Evolutionary conservation across 352 stramenopile genomes (phyloP), one percentile per base, ranked within the genome.

Genomic region (Ophiocytium majus): DNA sequence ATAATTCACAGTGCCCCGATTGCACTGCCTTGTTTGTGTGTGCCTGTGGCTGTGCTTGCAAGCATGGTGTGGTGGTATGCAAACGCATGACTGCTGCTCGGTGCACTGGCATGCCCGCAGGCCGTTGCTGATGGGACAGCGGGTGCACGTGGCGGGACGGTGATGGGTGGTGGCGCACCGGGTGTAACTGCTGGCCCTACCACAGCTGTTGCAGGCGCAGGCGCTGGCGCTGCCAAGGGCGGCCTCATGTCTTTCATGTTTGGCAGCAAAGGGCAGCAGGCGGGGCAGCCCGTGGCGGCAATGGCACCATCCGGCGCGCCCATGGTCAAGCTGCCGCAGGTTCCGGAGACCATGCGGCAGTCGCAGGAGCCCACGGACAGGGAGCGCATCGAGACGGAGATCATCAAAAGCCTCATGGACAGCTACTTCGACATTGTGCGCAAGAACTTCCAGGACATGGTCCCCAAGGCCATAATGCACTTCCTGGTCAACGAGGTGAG

Each of bases 391-490:
- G 97, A 99, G 90, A 98, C 95, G 76, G 96, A 99, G 91, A 98
- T 99, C 80, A 99, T 99, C 89, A 99, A 99, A 92, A 98, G 90
- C 32, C 86, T 97, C 10, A 94, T 96, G 63, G 94, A 96, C 63
- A 86, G 80, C 75, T 99, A 99, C 92, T 99, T 99, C 85, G 95
- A 97, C 88, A 99, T 99, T 86, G 97, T 99, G 71, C 92, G 95
- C 76, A 98, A 98, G 92, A 98, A 98, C 90, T 99, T 99, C 90
- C 92, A 88, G 82, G 97, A 99, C 88, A 92, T 99, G 87, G 97
- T 99, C 57, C 97, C 97, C 1, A 99, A 99, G 91, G 96, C 96
- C n/a, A 98, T 99, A 88, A 99, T 99, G 96, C 97, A 95, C 92
- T 98, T 99, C 88, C 95, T 99, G 28, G 93, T 96, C 28, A 94